phyloP scores from a whole-genome alignment of 2,329 filamentous ascomycete genomes.

The Ophiostoma triangulosporum region DNA sequence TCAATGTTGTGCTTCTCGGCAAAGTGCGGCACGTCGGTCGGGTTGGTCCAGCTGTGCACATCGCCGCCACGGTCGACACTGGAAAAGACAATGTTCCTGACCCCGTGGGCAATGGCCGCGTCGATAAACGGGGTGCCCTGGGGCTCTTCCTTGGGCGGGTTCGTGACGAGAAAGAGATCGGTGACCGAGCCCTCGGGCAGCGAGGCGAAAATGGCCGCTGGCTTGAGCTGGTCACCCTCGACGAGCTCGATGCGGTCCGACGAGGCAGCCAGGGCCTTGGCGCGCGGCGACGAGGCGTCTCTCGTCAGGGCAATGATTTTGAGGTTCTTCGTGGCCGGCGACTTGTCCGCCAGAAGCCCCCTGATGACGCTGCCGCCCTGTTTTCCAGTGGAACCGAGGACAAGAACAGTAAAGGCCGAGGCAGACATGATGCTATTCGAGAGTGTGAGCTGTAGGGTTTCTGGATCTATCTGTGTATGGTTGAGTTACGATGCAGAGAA shows the following conservation, averaged over 20 bases:
- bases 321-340: not conserved
- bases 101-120: constrained; percentile 20
- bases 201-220: constrained; percentile 22
- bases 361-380: constrained; percentile 12
- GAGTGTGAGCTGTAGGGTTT: not conserved
- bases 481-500: no score
- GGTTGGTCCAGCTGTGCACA: constrained; percentile 17
- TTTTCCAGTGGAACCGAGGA: constrained; percentile 14
- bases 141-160: constrained; percentile 20
- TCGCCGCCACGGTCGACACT: constrained; percentile 22
- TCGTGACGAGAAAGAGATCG: constrained; percentile 23
- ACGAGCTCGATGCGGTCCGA: constrained; percentile 17
- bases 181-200: constrained; percentile 19
- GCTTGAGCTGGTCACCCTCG: constrained; percentile 21
- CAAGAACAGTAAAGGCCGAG: constrained; percentile 3
- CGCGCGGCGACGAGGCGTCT: constrained; percentile 20
- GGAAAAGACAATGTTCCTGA: constrained; percentile 20
- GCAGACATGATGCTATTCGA: not conserved
- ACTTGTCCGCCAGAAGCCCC: constrained; percentile 8
- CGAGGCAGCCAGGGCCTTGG: not conserved
- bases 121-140: constrained; percentile 25
- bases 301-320: constrained; percentile 18
- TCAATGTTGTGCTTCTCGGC: constrained; percentile 44
- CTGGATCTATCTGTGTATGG: no score
- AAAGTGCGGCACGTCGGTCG: constrained; percentile 19